phyloP scores from a whole-genome alignment of 2,329 filamentous ascomycete species.

The Davidsoniella eucalypti region DNA sequence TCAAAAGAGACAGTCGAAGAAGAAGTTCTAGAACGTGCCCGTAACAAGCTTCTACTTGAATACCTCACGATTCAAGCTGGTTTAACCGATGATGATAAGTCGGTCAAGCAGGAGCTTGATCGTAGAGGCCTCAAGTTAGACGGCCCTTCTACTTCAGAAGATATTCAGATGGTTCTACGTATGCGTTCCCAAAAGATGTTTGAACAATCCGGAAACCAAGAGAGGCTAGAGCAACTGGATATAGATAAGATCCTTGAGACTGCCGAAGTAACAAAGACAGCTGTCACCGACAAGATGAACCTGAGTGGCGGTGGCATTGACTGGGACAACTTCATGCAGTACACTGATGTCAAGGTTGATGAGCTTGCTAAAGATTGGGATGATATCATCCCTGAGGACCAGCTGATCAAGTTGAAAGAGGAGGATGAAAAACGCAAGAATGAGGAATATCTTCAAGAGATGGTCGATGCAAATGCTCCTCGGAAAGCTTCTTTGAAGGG shows the following conservation, averaged over 20 bases:
- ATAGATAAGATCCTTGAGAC: constrained; percentile 96
- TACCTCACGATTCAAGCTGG: constrained; percentile 95
- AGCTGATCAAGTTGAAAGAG: constrained; percentile 74
- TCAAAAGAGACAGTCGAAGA: constrained; percentile 98
- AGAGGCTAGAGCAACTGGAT: constrained; percentile 89
- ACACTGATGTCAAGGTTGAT: constrained; percentile 94
- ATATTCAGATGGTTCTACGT: constrained; percentile 92
- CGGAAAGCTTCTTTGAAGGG: constrained; percentile 52
- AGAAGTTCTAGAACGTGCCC: constrained; percentile 86
- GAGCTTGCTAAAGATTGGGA: constrained; percentile 75
- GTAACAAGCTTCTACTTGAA: constrained; percentile 93
- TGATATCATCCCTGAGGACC: constrained; percentile 89
- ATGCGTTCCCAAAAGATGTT: constrained; percentile 99
- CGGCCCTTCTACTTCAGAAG: constrained; percentile 79
- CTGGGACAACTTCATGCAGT: constrained; percentile 92
- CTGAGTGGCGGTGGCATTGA: constrained; percentile 74
- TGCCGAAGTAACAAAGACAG: constrained; percentile 91
- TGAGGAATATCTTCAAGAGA: constrained; percentile 63
- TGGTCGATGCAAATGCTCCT: constrained; percentile 73
- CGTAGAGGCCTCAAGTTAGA: constrained; percentile 59
- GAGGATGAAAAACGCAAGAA: constrained; percentile 76
- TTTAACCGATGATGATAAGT: constrained; percentile 87
- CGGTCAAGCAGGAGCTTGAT: constrained; percentile 56
- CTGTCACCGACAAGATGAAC: constrained; percentile 79
- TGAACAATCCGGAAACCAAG: constrained; percentile 90